Evolutionary conservation across 2,329 filamentous ascomycete species (phyloP), one percentile per base, ranked within the genome.

Genomic region (Ophiostoma ips): DNA sequence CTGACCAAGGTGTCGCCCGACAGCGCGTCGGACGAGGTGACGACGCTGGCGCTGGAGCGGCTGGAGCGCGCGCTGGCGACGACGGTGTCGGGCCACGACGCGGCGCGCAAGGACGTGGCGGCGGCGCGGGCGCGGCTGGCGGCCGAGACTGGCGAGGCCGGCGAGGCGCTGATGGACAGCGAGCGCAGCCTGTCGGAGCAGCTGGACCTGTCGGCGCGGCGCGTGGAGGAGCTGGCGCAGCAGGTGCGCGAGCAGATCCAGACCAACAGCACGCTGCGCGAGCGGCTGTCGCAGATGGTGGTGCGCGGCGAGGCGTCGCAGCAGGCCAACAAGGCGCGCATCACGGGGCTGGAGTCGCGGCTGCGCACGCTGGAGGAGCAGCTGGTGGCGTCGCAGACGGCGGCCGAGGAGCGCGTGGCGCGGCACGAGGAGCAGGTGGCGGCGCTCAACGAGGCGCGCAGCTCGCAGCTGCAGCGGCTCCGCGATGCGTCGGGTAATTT

Each of bases 401-500:
- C 84, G 18, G 90, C 87, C 0, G 92, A 98, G 63, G 88, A 90
- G 46, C 81, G 82, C 36, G 79, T 96, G 51, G 70, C 77, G 40
- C 81, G 80, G 46, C 88, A 95, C 61, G 92, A 96, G 63, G 87
- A 92, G 35, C 88, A 95, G 65, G 76, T 95, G 35, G 70, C 77
- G 16, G 71, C 75, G 19, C 69, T 96, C 50, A 82, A 83, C 57
- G 87, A 94, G 50, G 84, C 79, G 52, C 81, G 92, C 60, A 87
- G 77, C 61, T 71, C 73, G 16, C 84, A 92, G 59, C 76, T 96
- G 31, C 80, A 81, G 56, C 83, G 90, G 13, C 76, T 87, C 60
- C 81, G 81, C 63, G 68, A 75, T 55, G 62, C 51, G 19, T 63
- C 55, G 12, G 61, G 62, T 15, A 34, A 38, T 12, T 24, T 56